These are phyloP conservation scores for Biscogniauxia marginata DNA, from an alignment of 2,329 filamentous ascomycete genomes.

Conservation along the genomic window DNA sequence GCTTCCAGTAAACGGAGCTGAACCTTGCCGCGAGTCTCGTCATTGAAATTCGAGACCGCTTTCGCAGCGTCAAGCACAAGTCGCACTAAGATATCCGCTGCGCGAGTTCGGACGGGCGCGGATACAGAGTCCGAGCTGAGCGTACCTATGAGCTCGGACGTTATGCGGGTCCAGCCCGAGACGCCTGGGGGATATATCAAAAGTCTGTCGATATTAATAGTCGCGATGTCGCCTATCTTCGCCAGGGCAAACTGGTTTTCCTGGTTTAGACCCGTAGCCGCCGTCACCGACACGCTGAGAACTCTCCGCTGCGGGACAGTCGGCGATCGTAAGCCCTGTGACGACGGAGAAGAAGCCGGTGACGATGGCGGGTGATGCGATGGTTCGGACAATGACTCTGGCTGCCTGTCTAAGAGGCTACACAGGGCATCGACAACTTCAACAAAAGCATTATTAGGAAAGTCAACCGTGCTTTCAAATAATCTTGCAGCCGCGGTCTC, in stretches of 20 bases:
- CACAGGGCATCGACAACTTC: conserved; percentile 76
- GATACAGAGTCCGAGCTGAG: conserved; percentile 48
- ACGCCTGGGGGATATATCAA: conserved; percentile 62
- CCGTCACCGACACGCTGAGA: conserved; percentile 46
- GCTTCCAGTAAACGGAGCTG: conserved; percentile 72
- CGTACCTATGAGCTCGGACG: conserved; percentile 50
- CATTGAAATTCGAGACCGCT: conserved; percentile 51
- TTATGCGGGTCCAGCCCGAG: conserved; percentile 75
- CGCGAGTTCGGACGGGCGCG: conserved; percentile 55
- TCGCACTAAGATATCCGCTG: conserved; percentile 63
- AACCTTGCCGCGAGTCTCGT: conserved; percentile 55
- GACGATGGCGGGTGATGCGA: conserved; percentile 39
- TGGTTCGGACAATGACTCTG: conserved; percentile 28
- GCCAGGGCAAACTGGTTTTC: conserved; percentile 67
- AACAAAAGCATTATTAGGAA: conserved; percentile 78
- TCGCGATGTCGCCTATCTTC: conserved; percentile 71
- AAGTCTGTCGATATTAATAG: conserved; percentile 73
- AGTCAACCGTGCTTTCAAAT: conserved; percentile 89
- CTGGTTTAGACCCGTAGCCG: conserved; percentile 52
- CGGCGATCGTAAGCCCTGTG: conserved; percentile 21
- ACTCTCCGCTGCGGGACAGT: conserved; percentile 44
- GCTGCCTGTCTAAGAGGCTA: conserved; percentile 57
- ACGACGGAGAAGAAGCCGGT: conserved; percentile 35
- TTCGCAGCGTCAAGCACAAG: conserved; percentile 58
- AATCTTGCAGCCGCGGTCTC: conserved; percentile 83